These are phyloP conservation scores for Pseudoscleropodium purum DNA, from an alignment of 225 moss, liverwort and hornwort species.

Conservation along the genomic window DNA sequence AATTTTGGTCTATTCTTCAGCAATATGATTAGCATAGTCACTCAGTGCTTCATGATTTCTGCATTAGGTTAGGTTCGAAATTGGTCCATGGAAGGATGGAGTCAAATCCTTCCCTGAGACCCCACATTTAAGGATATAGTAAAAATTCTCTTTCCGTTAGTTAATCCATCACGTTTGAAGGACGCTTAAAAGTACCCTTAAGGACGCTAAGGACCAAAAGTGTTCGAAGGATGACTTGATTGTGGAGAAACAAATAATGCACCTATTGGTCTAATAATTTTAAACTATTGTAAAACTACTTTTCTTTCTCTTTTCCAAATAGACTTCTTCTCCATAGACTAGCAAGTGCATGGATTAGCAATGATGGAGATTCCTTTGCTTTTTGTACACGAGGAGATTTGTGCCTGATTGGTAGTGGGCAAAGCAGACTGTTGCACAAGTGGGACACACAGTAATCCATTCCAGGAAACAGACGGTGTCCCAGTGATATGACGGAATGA, in stretches of 20 bases:
- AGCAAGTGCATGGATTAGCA: not conserved
- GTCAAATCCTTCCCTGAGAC: not conserved
- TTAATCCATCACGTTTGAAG: not conserved
- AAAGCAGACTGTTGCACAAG: not conserved
- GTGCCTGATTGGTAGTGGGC: not conserved
- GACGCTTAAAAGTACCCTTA: no score
- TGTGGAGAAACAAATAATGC: no score
- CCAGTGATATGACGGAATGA: not conserved
- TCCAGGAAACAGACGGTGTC: not conserved
- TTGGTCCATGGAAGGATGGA: not conserved
- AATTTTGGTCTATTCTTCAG: not conserved
- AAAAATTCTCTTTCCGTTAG: not conserved
- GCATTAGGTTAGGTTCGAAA: not conserved
- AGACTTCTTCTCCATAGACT: not conserved
- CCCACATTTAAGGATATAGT: not conserved
- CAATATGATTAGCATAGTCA: not conserved
- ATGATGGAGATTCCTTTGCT: not conserved
- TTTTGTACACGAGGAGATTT: not conserved
- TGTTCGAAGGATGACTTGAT: no score
- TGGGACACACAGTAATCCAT: not conserved
- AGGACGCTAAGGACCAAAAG: no score
- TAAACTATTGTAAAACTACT: no score
- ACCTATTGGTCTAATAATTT: no score
- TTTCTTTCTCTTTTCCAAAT: not conserved
- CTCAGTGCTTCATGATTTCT: not conserved